Base-by-base conservation (phyloP, 257 asterid species). In the Primulina tabacum region DNA sequence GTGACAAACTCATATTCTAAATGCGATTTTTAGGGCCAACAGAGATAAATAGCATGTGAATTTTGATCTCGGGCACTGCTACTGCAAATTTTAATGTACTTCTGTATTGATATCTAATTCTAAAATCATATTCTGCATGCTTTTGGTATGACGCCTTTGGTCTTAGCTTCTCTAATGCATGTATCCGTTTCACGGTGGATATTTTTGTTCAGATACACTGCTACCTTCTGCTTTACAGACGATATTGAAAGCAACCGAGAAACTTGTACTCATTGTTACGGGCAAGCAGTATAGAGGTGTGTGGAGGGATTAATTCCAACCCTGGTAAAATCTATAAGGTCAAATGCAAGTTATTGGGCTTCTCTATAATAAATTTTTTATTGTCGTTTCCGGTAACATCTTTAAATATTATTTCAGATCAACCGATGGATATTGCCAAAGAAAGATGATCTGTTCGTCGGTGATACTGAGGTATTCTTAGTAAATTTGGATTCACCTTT, bases 221-320 rank as follows among this genome's bases (percentile, higher is more conserved):
- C 78, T 76, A 78, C 77, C 79, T 71, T 82, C 74, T 79, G 86
- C 81, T 80, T 83, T 82, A 80, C 94, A 89, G 94, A 75, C 81
- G 73, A 77, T 87, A 69, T 76, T 89, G 62, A 82, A 74, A 78
- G 85, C 84, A 8, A 91, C 94, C 70, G 76, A 77, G 76, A 86
- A 85, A 68, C 82, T 85, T 65, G 85, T 87, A 71, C 80, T 89
- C 76, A 78, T 87, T 50, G 82, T 82, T 67, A 71, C 74, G 43
- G 89, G 53, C 71, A 82, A 76, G 77, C 87, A 79, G 73, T 85
- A 79, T 68, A 82, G 73, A 62, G 79, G 83, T 69, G 74, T 62
- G 79, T 82, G 61, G 94, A 87, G 35, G 96, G 92, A 67, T 85
- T 94, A 47, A 78, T 89, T 68, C 96, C 90, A 35, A 88, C 83